Evolutionary conservation across 257 asterid species (phyloP).

Genomic region (Avicennia marina): DNA sequence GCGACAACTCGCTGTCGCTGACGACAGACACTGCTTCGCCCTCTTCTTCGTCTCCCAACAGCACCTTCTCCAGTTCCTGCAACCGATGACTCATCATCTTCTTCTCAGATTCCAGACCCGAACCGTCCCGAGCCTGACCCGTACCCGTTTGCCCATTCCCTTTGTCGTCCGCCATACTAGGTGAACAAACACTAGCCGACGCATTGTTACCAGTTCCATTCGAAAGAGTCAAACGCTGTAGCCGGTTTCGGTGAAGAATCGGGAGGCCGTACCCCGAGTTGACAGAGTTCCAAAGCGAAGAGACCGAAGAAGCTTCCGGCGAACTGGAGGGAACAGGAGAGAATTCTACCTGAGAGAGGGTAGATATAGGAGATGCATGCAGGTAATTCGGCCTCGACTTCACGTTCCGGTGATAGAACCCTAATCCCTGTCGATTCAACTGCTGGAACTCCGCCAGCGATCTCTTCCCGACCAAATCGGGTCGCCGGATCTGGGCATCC

Average conservation of each 20-base stretch:
- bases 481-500: constrained; percentile 38
- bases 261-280: constrained; percentile 38
- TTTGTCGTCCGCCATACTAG: not conserved
- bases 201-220: constrained; percentile 8
- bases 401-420: constrained; percentile 54
- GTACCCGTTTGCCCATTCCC: constrained; percentile 19
- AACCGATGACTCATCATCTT: constrained; percentile 47
- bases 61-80: constrained; percentile 61
- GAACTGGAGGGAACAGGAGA: constrained; percentile 28
- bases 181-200: constrained; percentile 24
- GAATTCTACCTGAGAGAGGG: constrained; percentile 50
- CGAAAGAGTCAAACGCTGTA: constrained; percentile 15
- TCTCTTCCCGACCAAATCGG: constrained; percentile 60
- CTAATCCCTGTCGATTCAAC: constrained; percentile 29
- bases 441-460: constrained; percentile 53
- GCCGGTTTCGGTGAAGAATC: constrained; percentile 34
- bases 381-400: constrained; percentile 45
- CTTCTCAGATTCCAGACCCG: constrained; percentile 30
- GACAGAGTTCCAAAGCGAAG: constrained; percentile 26
- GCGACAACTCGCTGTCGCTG: constrained; percentile 64
- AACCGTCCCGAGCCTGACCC: constrained; percentile 16
- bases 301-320: constrained; percentile 30
- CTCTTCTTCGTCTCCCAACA: constrained; percentile 46
- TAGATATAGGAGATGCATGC: constrained; percentile 43
- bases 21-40: constrained; percentile 38